Evolutionary conservation across 2,329 filamentous ascomycete species (phyloP), one percentile per base, ranked within the genome.

Genomic region (Penicillium sumatraense): DNA sequence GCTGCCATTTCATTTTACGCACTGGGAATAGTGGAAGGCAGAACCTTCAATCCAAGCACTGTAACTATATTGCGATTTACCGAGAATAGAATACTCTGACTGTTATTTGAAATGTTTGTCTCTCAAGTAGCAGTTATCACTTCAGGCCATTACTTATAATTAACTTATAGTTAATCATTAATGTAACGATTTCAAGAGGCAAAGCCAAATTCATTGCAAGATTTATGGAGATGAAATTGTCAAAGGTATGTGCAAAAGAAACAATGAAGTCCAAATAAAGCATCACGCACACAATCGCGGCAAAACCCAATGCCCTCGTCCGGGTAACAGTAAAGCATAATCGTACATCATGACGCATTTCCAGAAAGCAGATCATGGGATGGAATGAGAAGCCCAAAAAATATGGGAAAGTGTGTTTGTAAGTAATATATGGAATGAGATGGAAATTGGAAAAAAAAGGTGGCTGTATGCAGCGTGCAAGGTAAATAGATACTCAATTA

Each of bases 291-390:
- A 40, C 47, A 40, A 50, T 49, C 35, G 24, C 23, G 26, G 42
- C 41, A 6, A 4, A 24, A 26, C 20, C 20, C 21, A 36, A 48
- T 45, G 29, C 29, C n/a, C n/a, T n/a, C n/a, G n/a, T n/a, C n/a
- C 35, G 38, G 53, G 51, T 59, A 57, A 46, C 40, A 42, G 21
- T 46, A 56, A 49, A 42, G 49, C 53, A 49, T 54, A 23, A 51
- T 59, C 53, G 40, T 56, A 56, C 51, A 59, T 61, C 57, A 31
- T 64, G 44, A 54, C 40, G 38, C 51, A 36, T 56, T 56, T 38
- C 31, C 23, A 16, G 49, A 5, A 56, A 57, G 27, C 16, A 16
- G 49, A 38, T 16, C 27, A 50, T 33, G 41, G 26, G 14, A 49
- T 47, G 3, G 36, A 36, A 44, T 44, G 41, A 27, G 16, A 35